Conservation (phyloP, 495 filamentous ascomycete genomes). For the Beverwykella pulmonaria region DNA sequence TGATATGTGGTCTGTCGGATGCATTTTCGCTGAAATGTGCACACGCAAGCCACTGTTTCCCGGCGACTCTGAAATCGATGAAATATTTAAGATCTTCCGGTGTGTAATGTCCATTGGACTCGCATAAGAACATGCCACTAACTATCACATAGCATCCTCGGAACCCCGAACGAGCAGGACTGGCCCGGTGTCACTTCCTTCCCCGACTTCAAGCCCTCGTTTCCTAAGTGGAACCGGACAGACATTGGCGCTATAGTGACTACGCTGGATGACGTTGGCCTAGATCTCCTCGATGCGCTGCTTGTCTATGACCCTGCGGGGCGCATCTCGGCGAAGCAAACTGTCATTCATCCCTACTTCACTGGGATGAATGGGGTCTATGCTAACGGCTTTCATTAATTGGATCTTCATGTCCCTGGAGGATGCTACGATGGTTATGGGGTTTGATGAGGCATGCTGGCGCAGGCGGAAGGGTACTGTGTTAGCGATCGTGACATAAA, state of each 20-base stretch:
- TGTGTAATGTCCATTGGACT: conserved; percentile 12
- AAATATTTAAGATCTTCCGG: conserved; percentile 99
- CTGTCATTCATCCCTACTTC: conserved; percentile 92
- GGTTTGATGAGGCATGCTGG: conserved; percentile 4
- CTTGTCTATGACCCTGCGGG: conserved; percentile 94
- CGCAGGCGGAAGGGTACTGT: background rate
- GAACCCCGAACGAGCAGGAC: conserved; percentile 81
- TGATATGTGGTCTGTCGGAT: conserved; percentile 98
- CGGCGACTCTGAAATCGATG: conserved; percentile 97
- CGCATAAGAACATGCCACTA: background rate
- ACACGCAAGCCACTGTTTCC: conserved; percentile 97
- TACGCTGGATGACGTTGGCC: conserved; percentile 71
- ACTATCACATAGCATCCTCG: conserved; percentile 66
- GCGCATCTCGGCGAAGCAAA: conserved; percentile 94
- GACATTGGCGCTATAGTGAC: conserved; percentile 59
- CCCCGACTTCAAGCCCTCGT: conserved; percentile 95
- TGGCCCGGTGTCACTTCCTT: conserved; percentile 98
- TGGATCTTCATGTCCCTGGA: conserved; percentile 2
- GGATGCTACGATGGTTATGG: conserved; percentile 23
- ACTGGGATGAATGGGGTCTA: conserved; percentile 45
- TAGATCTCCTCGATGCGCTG: conserved; percentile 83
- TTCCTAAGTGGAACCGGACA: conserved; percentile 93
- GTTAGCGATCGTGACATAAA: background rate
- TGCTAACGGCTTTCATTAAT: conserved; percentile 30
- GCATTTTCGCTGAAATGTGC: conserved; percentile 99